A percentile compares a stretch with the other conserved stretches of the same genome.
phyloP scores from a whole-genome alignment of 2,329 filamentous ascomycete species.

The Arthrobotrys sphaeroides region DNA sequence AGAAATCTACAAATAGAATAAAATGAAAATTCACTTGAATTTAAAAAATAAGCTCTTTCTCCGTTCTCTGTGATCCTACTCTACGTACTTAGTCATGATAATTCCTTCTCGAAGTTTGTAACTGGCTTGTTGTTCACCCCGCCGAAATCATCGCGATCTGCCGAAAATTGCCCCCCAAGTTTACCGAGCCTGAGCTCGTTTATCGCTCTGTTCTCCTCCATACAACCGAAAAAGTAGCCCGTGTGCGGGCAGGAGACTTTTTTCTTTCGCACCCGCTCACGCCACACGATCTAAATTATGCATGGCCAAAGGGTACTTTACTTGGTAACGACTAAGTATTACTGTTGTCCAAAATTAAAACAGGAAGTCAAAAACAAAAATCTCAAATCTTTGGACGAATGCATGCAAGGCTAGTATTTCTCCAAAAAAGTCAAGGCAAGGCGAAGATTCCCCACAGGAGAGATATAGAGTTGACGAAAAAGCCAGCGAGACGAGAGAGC shows the following conservation, averaged over 20 bases:
- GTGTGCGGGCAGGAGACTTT: slow-evolving; percentile 33
- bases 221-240: slow-evolving; percentile 15
- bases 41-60: not conserved
- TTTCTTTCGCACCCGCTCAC: not conserved
- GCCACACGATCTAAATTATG: slow-evolving; percentile 23
- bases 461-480: slow-evolving; percentile 32
- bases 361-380: not conserved
- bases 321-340: slow-evolving; percentile 12
- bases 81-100: not conserved
- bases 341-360: not conserved
- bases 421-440: slow-evolving; percentile 39
- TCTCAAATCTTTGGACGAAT: slow-evolving; percentile 50
- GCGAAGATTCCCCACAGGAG: slow-evolving; percentile 1
- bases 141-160: slow-evolving; percentile 41
- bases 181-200: slow-evolving; percentile 29
- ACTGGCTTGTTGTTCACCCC: not conserved
- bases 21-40: not conserved
- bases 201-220: slow-evolving; percentile 20
- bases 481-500: slow-evolving; percentile 26
- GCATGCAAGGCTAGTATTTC: slow-evolving; percentile 47
- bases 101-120: not conserved
- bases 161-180: slow-evolving; percentile 1
- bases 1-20: not conserved
- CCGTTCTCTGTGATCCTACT: too few species aligned
- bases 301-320: slow-evolving; percentile 1